Evolutionary conservation across 371 early-diverging fungal genomes (phyloP).

Genomic region (Lichtheimia ornata): DNA sequence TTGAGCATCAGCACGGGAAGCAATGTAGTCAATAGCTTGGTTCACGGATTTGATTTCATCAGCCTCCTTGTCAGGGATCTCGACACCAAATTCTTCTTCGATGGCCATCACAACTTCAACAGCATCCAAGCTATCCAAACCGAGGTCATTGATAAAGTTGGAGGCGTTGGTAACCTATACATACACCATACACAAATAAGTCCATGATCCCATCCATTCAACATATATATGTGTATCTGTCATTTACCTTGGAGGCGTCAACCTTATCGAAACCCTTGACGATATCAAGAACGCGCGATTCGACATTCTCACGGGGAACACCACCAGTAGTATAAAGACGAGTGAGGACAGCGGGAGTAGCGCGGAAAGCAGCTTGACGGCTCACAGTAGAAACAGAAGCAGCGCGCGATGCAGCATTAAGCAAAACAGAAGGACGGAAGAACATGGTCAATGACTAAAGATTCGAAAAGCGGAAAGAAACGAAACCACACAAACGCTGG

Average conservation of each 20-base stretch:
- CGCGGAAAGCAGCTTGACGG: constrained; percentile 5
- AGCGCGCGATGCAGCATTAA: constrained; percentile 57
- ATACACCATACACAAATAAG: background rate
- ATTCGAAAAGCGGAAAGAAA: constrained; percentile 2
- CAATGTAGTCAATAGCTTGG: constrained; percentile 88
- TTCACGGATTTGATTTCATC: constrained; percentile 90
- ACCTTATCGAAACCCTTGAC: constrained; percentile 95
- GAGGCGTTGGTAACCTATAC: constrained; percentile 78
- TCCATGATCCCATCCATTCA: background rate
- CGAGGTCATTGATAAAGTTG: constrained; percentile 91
- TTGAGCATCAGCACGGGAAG: constrained; percentile 76
- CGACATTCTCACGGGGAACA: constrained; percentile 63
- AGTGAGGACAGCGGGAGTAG: constrained; percentile 23
- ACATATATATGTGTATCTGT: too few relatives aligned
- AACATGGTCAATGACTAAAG: constrained; percentile 22
- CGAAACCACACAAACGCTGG: background rate
- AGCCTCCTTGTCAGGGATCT: constrained; percentile 96
- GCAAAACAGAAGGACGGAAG: constrained; percentile 45
- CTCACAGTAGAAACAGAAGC: constrained; percentile 19
- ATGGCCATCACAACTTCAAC: constrained; percentile 98
- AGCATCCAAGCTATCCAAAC: constrained; percentile 93
- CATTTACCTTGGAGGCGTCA: constrained; percentile 79
- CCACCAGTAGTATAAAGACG: constrained; percentile 68
- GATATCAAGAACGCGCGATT: constrained; percentile 85
- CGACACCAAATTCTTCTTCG: constrained; percentile 98